A percentile compares a stretch with the other conserved stretches of the same genome.
Evolutionary conservation across 306 rosid species (phyloP).

Genomic region (Astragalus membranaceus): DNA sequence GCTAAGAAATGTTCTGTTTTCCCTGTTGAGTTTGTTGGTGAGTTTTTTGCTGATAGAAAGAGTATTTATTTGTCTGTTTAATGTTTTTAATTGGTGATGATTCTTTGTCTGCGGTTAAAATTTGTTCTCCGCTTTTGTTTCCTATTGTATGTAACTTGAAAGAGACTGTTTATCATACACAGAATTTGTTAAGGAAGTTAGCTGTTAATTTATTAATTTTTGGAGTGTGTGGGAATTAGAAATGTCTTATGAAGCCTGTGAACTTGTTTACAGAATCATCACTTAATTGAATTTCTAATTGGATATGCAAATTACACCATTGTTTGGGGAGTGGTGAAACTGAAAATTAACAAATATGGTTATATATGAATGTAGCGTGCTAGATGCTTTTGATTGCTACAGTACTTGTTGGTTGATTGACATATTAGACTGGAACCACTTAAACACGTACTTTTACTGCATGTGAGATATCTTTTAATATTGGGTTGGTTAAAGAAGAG

Average conservation of each 20-base stretch:
- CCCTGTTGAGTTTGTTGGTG: slow-evolving; percentile 96
- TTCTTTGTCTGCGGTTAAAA: background rate
- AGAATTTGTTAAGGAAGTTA: too few species aligned
- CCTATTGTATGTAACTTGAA: too few species aligned
- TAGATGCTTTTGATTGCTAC: background rate
- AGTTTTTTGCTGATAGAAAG: slow-evolving; percentile 13
- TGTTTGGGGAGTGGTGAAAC: background rate
- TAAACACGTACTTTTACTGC: background rate
- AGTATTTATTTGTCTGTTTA: background rate
- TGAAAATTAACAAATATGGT: background rate
- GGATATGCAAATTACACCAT: background rate
- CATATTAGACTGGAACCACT: background rate
- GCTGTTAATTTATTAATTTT: background rate
- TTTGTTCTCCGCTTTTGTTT: slow-evolving; percentile 1
- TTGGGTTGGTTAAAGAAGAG: background rate
- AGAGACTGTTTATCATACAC: too few species aligned
- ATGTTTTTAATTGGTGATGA: background rate
- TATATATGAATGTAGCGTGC: background rate
- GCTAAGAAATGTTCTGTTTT: slow-evolving; percentile 91
- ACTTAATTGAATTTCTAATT: background rate
- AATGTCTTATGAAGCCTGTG: background rate
- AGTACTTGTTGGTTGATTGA: background rate
- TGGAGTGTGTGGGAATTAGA: background rate
- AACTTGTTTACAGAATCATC: background rate
- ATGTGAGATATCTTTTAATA: background rate